Conservation (phyloP, 2,329 filamentous ascomycete genomes). For the Hymenoscyphus fructigenus region DNA sequence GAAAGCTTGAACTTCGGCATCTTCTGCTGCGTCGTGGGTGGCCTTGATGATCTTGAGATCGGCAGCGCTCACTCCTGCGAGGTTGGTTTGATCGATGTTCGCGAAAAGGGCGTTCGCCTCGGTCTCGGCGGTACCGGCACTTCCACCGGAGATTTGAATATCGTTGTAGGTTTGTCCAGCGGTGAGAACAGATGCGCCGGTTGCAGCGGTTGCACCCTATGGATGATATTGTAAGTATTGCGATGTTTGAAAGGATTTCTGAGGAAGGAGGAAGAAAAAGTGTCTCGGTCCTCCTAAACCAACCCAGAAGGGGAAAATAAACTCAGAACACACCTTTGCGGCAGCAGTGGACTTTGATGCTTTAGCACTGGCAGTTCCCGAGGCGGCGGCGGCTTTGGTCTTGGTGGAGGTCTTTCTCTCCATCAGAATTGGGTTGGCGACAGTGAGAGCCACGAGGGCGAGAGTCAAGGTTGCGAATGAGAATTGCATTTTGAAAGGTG, state of each 20-base stretch:
- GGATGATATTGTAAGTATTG: no score
- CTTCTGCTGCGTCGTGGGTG: constrained; percentile 53
- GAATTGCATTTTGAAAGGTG: constrained; percentile 38
- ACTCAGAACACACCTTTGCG: neutral
- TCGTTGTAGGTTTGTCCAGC: constrained; percentile 41
- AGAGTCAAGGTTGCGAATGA: constrained; percentile 33
- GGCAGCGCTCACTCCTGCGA: constrained; percentile 43
- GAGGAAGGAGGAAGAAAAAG: no score
- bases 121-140: constrained; percentile 45
- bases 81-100: constrained; percentile 43
- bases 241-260: no score
- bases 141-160: constrained; percentile 48
- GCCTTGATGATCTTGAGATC: constrained; percentile 51
- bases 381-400: constrained; percentile 20
- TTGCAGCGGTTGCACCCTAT: constrained; percentile 4
- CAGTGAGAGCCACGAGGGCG: constrained; percentile 27
- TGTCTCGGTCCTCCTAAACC: no score
- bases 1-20: constrained; percentile 53
- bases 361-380: constrained; percentile 1
- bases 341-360: neutral
- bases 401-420: constrained; percentile 14
- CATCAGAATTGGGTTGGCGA: constrained; percentile 36
- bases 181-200: constrained; percentile 36
- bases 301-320: no score
- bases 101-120: constrained; percentile 44